Conservation (phyloP, 1,284 basidiomycete genomes). For the Dichomitus squalens region DNA sequence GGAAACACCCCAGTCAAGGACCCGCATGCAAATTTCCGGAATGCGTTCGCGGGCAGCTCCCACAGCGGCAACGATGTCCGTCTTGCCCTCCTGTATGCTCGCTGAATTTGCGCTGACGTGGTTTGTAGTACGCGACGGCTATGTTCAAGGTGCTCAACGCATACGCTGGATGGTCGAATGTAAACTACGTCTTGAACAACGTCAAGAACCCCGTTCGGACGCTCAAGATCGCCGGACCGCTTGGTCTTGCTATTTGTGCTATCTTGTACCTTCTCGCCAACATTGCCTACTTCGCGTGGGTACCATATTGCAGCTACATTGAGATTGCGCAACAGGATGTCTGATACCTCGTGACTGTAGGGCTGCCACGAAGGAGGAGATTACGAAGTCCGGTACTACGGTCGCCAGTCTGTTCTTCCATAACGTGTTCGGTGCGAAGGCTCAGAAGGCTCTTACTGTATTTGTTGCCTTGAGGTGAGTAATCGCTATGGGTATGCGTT, state of each 20-base stretch:
- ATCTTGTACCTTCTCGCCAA: slow-evolving; percentile 64
- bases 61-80: slow-evolving; percentile 68
- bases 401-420: slow-evolving; percentile 72
- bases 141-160: slow-evolving; percentile 59
- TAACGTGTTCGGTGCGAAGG: slow-evolving; percentile 62
- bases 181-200: slow-evolving; percentile 55
- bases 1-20: slow-evolving; percentile 46
- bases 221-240: slow-evolving; percentile 66
- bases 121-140: slow-evolving; percentile 54
- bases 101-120: background rate
- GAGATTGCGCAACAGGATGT: too few species aligned
- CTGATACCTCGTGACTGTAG: slow-evolving; percentile 8
- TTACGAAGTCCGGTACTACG: slow-evolving; percentile 56
- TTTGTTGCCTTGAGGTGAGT: slow-evolving; percentile 54
- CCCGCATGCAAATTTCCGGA: slow-evolving; percentile 48
- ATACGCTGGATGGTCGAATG: slow-evolving; percentile 43
- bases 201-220: slow-evolving; percentile 66
- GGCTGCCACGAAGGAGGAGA: slow-evolving; percentile 67
- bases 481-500: too few species aligned
- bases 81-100: background rate
- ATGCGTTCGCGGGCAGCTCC: slow-evolving; percentile 54
- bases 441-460: slow-evolving; percentile 62
- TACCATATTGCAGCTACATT: slow-evolving; percentile 21
- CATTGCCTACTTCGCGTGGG: slow-evolving; percentile 71
- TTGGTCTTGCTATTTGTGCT: slow-evolving; percentile 59